phyloP scores from a whole-genome alignment of 495 filamentous ascomycete genomes.

The Xylaria sp. region DNA sequence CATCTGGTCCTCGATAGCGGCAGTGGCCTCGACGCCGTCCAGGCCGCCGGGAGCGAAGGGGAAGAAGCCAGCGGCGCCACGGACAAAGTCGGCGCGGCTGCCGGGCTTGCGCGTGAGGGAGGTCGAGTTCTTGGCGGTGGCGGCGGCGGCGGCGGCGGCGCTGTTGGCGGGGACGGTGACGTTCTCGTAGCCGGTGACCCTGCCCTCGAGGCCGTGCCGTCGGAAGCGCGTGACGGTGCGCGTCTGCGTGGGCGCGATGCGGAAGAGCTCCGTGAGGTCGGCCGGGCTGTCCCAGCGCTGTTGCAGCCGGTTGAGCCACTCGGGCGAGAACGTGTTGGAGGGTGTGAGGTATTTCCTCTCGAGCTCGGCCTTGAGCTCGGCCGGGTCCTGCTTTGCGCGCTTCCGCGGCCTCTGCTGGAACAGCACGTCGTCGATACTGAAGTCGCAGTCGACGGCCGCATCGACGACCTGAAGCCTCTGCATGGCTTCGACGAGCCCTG shows the following conservation, averaged over 20 bases:
- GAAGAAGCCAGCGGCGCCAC: conserved; percentile 94
- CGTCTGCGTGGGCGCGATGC: conserved; percentile 87
- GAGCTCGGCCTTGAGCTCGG: conserved; percentile 69
- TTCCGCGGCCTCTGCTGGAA: conserved; percentile 62
- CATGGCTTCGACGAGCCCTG: conserved; percentile 46
- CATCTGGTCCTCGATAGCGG: conserved; percentile 73
- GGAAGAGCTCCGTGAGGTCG: conserved; percentile 80
- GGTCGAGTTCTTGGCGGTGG: conserved; percentile 96
- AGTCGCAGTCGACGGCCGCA: conserved; percentile 30
- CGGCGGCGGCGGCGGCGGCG: conserved; percentile 85
- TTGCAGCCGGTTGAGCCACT: conserved; percentile 89
- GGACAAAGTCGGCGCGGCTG: conserved; percentile 86
- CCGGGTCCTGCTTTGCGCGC: conserved; percentile 59
- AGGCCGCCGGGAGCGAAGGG: conserved; percentile 94
- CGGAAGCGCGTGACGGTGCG: conserved; percentile 91
- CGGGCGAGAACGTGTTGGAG: conserved; percentile 72
- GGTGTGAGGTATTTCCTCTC: conserved; percentile 82
- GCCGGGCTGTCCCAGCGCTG: conserved; percentile 84
- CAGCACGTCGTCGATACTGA: conserved; percentile 65
- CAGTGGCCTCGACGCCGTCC: conserved; percentile 83
- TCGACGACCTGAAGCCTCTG: conserved; percentile 45
- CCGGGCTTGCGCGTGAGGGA: conserved; percentile 89
- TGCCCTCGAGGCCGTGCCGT: conserved; percentile 89
- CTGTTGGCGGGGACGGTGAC: conserved; percentile 90
- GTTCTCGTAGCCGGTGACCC: conserved; percentile 92